Conservation (phyloP, 2,329 filamentous ascomycete species). For the Ophiostoma quercus region DNA sequence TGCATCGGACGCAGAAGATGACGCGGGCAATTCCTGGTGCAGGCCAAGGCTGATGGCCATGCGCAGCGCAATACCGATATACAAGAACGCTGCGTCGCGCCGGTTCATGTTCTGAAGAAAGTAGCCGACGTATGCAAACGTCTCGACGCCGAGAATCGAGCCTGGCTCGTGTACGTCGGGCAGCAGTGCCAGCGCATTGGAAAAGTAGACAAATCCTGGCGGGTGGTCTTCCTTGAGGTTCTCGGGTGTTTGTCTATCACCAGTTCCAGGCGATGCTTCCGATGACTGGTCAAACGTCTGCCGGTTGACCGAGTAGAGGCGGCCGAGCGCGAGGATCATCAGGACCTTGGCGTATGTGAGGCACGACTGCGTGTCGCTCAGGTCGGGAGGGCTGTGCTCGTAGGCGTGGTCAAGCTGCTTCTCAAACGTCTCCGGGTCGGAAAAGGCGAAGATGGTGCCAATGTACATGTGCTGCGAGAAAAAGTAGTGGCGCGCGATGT, state of each 20-base stretch:
- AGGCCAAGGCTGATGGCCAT: slow-evolving; percentile 54
- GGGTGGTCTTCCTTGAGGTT: slow-evolving; percentile 34
- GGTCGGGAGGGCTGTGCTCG: slow-evolving; percentile 38
- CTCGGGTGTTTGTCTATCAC: not conserved
- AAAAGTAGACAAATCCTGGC: slow-evolving; percentile 53
- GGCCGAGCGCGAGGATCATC: slow-evolving; percentile 50
- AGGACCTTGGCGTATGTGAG: slow-evolving; percentile 49
- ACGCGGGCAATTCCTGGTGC: slow-evolving; percentile 46
- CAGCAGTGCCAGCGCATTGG: slow-evolving; percentile 46
- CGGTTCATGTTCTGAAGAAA: slow-evolving; percentile 55
- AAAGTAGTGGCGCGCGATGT: slow-evolving; percentile 43
- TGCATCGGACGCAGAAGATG: slow-evolving; percentile 32
- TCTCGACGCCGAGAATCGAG: slow-evolving; percentile 50
- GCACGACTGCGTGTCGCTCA: slow-evolving; percentile 43
- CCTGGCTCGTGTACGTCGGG: slow-evolving; percentile 53
- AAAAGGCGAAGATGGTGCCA: slow-evolving; percentile 53
- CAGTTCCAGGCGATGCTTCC: not conserved
- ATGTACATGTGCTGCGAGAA: slow-evolving; percentile 50
- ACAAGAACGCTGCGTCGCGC: slow-evolving; percentile 50
- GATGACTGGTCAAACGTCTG: not conserved
- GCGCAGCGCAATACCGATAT: slow-evolving; percentile 49
- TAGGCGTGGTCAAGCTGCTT: slow-evolving; percentile 42
- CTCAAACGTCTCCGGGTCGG: slow-evolving; percentile 45
- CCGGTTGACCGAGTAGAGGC: slow-evolving; percentile 54
- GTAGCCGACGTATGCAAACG: slow-evolving; percentile 50